phyloP scores from a whole-genome alignment of 768 basidiomycete species.

The Rhizopogon vesiculosus region DNA sequence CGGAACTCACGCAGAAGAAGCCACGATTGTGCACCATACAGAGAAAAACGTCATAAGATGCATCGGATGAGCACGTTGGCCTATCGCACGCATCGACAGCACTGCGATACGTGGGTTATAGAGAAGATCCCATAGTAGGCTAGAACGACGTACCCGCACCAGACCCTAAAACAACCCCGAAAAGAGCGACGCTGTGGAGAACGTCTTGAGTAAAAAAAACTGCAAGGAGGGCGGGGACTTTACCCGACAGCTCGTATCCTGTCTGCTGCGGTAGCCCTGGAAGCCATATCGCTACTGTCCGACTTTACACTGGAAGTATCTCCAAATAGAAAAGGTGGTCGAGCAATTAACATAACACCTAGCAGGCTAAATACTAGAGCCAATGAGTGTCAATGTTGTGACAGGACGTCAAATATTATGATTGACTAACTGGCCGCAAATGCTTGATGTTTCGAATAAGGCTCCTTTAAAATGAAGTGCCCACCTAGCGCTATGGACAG shows the following conservation, averaged over 20 bases:
- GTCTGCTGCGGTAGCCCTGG: conserved; percentile 23
- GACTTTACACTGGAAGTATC: background rate
- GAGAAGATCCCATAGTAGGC: background rate
- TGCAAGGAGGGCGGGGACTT: background rate
- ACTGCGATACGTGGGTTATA: conserved; percentile 24
- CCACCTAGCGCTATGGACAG: conserved; percentile 60
- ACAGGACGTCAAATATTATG: background rate
- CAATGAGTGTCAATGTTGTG: background rate
- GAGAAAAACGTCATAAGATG: conserved; percentile 71
- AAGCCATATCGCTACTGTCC: background rate
- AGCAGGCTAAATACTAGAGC: conserved; percentile 54
- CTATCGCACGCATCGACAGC: conserved; percentile 59
- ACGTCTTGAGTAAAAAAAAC: background rate
- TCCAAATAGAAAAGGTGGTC: conserved; percentile 74
- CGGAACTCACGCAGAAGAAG: conserved; percentile 7
- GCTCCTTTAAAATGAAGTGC: conserved; percentile 58
- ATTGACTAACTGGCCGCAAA: conserved; percentile 43
- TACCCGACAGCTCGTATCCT: conserved; percentile 61
- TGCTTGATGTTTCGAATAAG: conserved; percentile 48
- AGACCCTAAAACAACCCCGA: conserved; percentile 62
- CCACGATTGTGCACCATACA: conserved; percentile 39
- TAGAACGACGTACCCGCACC: conserved; percentile 55
- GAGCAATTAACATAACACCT: conserved; percentile 79
- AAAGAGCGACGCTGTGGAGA: conserved; percentile 45
- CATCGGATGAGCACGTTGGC: conserved; percentile 68